Percentiles rank a stretch among this genome's conserved stretches.
Conservation (phyloP, 768 basidiomycete genomes). For the Russula olivacea region DNA sequence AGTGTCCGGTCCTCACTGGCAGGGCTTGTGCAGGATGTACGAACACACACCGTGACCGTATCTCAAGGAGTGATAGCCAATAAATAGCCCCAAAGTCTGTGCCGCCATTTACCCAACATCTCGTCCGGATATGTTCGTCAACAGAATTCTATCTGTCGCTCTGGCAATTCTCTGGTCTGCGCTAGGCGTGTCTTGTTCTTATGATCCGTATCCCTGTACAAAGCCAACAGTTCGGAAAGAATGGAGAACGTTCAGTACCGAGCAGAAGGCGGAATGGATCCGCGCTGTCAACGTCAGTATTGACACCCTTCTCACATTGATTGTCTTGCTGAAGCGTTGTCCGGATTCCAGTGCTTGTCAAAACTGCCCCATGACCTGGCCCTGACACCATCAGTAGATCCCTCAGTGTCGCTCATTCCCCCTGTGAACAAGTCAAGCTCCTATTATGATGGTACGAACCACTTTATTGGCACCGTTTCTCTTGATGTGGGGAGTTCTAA, state of each 20-base stretch:
- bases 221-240: conserved; percentile 27
- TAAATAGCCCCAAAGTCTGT: background rate
- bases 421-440: conserved; percentile 21
- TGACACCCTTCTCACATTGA: background rate
- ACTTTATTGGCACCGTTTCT: background rate
- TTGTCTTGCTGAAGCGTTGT: background rate
- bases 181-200: background rate
- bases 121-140: background rate
- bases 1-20: background rate
- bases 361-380: conserved; percentile 22
- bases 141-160: background rate
- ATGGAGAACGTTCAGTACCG: conserved; percentile 24
- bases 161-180: background rate
- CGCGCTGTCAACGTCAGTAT: conserved; percentile 27
- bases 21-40: background rate
- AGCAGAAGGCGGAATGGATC: conserved; percentile 27
- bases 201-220: conserved; percentile 3
- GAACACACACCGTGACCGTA: background rate
- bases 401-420: conserved; percentile 16
- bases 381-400: conserved; percentile 11
- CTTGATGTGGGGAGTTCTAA: background rate
- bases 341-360: conserved; percentile 19
- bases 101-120: no score
- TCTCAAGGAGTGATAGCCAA: background rate
- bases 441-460: conserved; percentile 22